Base-by-base conservation (phyloP, 2,329 filamentous ascomycete genomes). In the Cladosporium colombiae region DNA sequence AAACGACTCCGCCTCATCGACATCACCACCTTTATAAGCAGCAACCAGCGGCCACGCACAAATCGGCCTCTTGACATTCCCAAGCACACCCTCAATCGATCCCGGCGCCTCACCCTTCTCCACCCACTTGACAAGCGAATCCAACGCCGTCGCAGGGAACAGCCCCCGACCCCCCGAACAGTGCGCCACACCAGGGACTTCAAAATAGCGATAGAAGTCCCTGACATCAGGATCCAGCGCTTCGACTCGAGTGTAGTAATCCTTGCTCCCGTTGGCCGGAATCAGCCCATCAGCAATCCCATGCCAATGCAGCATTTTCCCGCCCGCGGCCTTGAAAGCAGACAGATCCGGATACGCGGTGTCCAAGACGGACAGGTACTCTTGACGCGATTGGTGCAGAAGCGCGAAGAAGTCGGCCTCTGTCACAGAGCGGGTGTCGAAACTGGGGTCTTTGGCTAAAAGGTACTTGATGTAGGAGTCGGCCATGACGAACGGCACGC, bases 381-480 rank as follows among this genome's bases (percentile, higher is more conserved):
- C 76, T 68, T 78, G 61, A 67, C 79, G 57, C 81, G 78, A n/a
- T 74, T 72, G 5, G 70, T 71, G 29, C 75, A 75, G 5, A 77
- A 76, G 23, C 71, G 68, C 40, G 76, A 75, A 74, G 69, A 79
- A 81, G 68, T 84, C 82, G n/a, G 73, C 69, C 5, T 76, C 68
- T 16, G 74, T 76, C 35, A 82, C 70, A 1, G 72, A 77, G 0
- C 72, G 68, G 0, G 80, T 74, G 64, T 81, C 75, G 78, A 79
- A 84, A 64, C 60, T 70, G 0, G 78, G 72, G 69, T 83, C 74
- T 68, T 81, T 81, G 74, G 81, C 81, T 44, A 85, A 74, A 10
- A 76, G 82, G 68, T 82, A 83, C 40, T 76, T 77, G 74, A 82
- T 82, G 81, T 82, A 85, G 69, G 83, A 81, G 5, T 68, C 69